A percentile compares a stretch with the other conserved stretches of the same genome.
Evolutionary conservation across 176 grass and related monocot species (phyloP).

Genomic region (Phoenix roebelenii): DNA sequence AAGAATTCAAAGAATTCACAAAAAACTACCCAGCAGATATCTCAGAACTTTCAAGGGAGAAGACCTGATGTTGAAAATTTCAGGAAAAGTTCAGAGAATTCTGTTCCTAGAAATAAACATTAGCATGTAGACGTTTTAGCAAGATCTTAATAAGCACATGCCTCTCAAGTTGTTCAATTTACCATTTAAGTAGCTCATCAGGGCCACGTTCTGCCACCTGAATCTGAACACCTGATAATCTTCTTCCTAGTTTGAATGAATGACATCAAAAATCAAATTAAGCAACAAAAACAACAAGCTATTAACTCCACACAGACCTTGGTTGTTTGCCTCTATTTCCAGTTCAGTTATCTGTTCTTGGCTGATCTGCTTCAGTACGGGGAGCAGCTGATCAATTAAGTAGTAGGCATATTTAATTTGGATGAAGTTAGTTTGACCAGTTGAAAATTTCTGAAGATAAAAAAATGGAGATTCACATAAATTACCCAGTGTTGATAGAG

Average conservation of each 20-base stretch:
- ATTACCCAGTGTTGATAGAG: background rate
- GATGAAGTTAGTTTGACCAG: slow-evolving; percentile 31
- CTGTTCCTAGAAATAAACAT: too few species aligned
- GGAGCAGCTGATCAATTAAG: slow-evolving; percentile 75
- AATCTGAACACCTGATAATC: slow-evolving; percentile 52
- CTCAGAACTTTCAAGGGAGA: too few species aligned
- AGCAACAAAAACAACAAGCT: background rate
- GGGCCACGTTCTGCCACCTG: slow-evolving; percentile 61
- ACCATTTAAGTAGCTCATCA: slow-evolving; percentile 60
- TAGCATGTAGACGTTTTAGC: too few species aligned
- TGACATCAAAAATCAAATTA: slow-evolving; percentile 11
- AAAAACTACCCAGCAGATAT: too few species aligned
- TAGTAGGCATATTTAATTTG: slow-evolving; percentile 61
- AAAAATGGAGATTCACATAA: background rate
- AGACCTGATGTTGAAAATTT: too few species aligned
- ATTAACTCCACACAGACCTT: slow-evolving; percentile 45
- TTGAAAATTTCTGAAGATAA: slow-evolving; percentile 36
- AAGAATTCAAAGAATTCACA: too few species aligned
- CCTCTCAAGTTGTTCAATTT: too few species aligned
- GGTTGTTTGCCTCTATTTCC: slow-evolving; percentile 78
- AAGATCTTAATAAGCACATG: too few species aligned
- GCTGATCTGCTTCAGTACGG: slow-evolving; percentile 50
- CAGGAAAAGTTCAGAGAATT: too few species aligned
- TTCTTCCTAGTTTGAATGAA: slow-evolving; percentile 44
- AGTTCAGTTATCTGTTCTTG: slow-evolving; percentile 85